A percentile compares a stretch with the other conserved stretches of the same genome.
phyloP scores from a whole-genome alignment of 345 rosid genomes.

The Lumnitzera racemosa region DNA sequence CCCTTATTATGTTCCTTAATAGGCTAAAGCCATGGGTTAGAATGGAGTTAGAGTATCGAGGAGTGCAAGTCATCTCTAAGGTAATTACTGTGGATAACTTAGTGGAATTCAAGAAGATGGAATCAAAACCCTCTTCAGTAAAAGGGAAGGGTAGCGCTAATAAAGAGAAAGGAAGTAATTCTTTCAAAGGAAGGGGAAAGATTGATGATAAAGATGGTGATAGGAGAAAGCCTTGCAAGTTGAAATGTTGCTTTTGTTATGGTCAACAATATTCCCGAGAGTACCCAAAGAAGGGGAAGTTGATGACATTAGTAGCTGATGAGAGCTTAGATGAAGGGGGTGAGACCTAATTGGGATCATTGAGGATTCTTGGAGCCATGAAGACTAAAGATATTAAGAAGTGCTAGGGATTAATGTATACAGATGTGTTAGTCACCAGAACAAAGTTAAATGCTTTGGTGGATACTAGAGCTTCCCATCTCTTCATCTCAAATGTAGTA shows the following conservation, averaged over 20 bases:
- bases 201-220: neutral
- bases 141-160: neutral
- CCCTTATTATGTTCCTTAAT: neutral
- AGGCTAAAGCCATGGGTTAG: constrained; percentile 1
- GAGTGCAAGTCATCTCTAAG: neutral
- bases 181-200: neutral
- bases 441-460: neutral
- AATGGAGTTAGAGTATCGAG: neutral
- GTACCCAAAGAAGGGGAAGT: neutral
- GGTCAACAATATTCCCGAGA: neutral
- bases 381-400: neutral
- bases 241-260: neutral
- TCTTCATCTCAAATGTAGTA: constrained; percentile 1
- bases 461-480: neutral
- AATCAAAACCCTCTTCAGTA: neutral
- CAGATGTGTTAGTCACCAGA: neutral
- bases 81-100: neutral
- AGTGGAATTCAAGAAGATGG: neutral
- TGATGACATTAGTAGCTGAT: neutral
- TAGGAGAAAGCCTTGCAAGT: neutral
- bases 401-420: neutral
- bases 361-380: neutral
- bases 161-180: neutral
- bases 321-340: neutral
- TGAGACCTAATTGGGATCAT: neutral